phyloP scores from a whole-genome alignment of 106 monocot genomes.

The Amphibolis antarctica region DNA sequence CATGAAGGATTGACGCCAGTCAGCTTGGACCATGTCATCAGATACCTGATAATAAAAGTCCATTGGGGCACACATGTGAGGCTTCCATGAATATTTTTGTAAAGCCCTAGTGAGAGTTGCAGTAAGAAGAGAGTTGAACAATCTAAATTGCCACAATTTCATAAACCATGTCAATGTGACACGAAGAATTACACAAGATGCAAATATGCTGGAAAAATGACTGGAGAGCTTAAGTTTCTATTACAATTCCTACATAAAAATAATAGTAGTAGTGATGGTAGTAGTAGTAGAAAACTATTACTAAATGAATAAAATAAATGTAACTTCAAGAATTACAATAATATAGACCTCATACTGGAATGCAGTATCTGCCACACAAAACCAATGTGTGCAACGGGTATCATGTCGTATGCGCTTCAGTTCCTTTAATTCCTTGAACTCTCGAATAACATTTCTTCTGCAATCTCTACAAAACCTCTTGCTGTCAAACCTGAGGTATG shows the following conservation, averaged over 20 bases:
- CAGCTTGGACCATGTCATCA: constrained; percentile 60
- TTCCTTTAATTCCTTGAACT: constrained; percentile 81
- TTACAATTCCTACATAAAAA: no score
- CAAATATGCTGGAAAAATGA: no score
- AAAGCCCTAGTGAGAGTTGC: no score
- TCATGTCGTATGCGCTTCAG: constrained; percentile 63
- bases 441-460: constrained; percentile 65
- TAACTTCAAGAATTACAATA: not conserved
- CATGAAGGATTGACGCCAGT: constrained; percentile 75
- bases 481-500: constrained; percentile 64
- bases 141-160: not conserved
- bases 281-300: not conserved
- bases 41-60: constrained; percentile 44
- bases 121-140: not conserved
- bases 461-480: constrained; percentile 90
- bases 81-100: no score
- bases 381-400: constrained; percentile 56
- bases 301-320: not conserved
- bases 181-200: no score
- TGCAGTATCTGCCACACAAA: constrained; percentile 63
- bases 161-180: no score
- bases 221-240: no score
- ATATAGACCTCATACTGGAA: constrained; percentile 56
- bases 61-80: not conserved
- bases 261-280: not conserved